These are phyloP conservation scores for Pleurotus giganteus DNA, from an alignment of 768 basidiomycete species.

Conservation along the genomic window DNA sequence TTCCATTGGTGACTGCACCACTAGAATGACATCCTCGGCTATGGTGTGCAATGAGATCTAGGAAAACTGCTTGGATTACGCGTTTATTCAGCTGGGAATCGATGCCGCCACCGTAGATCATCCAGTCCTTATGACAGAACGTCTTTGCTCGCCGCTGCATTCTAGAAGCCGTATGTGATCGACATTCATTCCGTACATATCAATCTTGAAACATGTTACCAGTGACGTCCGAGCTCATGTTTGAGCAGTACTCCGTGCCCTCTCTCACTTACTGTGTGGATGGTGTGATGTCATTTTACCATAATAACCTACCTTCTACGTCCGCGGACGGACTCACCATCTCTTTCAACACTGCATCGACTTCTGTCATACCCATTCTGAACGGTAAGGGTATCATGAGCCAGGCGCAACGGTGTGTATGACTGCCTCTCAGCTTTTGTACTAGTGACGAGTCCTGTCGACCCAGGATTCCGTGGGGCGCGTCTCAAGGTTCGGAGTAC, in stretches of 20 bases:
- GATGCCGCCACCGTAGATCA: slow-evolving; percentile 75
- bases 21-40: not conserved
- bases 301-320: slow-evolving; percentile 52
- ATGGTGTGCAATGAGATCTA: slow-evolving; percentile 34
- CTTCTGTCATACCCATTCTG: slow-evolving; percentile 86
- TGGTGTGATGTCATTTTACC: slow-evolving; percentile 88
- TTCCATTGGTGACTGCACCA: not conserved
- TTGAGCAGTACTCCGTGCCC: slow-evolving; percentile 89
- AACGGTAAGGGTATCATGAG: slow-evolving; percentile 80
- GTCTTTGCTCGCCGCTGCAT: slow-evolving; percentile 83
- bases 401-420: slow-evolving; percentile 74
- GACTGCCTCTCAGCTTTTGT: not conserved
- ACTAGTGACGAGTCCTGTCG: not conserved
- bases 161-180: slow-evolving; percentile 73
- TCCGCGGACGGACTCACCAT: slow-evolving; percentile 77
- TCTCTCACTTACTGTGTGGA: slow-evolving; percentile 87
- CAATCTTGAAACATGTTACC: not conserved
- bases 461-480: slow-evolving; percentile 89
- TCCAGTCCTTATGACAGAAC: slow-evolving; percentile 92
- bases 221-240: slow-evolving; percentile 97
- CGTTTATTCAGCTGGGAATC: slow-evolving; percentile 84
- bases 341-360: slow-evolving; percentile 90
- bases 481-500: slow-evolving; percentile 86
- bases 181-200: not conserved
- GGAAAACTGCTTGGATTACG: slow-evolving; percentile 95